Evolutionary conservation across 805 yeast species (phyloP), one percentile per base, ranked within the genome.

Genomic region (Ogataea methylovora): DNA sequence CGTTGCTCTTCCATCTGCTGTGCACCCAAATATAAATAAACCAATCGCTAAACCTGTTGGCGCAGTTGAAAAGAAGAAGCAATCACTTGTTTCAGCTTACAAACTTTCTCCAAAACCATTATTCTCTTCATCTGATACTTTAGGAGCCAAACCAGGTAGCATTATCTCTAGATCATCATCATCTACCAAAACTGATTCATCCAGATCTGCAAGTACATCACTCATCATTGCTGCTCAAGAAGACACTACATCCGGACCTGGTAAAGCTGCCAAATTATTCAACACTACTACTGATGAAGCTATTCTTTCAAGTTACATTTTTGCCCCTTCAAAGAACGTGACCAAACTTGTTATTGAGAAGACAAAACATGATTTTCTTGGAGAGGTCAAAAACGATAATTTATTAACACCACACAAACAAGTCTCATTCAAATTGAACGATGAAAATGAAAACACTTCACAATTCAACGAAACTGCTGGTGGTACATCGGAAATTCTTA

Each of bases 291-390:
- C 84, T 4, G 88, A 84, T 52, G 68, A 71, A 34, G 81, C 84
- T 4, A 80, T 84, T 40, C 56, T 82, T 39, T 64, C 80, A 3
- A 74, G 85, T n/a, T 81, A 75, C 27, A 74, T 83, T 4, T 83
- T 84, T 52, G 72, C 79, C 4, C 85, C 85, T 23, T 69, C 75
- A 33, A 60, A 64, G 27, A 71, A 69, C 38, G 65, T 73, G 41
- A 72, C 72, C 32, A 66, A 69, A 40, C 59, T 81, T 36, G 65
- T 76, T 4, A 69, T 79, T 39, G 76, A 74, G 29, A 69, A 68
- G 38, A 38, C 41, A 5, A 51, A 44, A 17, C 24, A 39, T 15
- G 46, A 40, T 15, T 34, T 38, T 9, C 48, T 46, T 24, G 52
- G 46, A 24, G 52, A 48, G 5, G 36, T 51, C 26, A 45, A 45